Percentiles rank a stretch among this genome's conserved stretches.
phyloP scores from a whole-genome alignment of 306 rosid species.

The Styphnolobium japonicum region DNA sequence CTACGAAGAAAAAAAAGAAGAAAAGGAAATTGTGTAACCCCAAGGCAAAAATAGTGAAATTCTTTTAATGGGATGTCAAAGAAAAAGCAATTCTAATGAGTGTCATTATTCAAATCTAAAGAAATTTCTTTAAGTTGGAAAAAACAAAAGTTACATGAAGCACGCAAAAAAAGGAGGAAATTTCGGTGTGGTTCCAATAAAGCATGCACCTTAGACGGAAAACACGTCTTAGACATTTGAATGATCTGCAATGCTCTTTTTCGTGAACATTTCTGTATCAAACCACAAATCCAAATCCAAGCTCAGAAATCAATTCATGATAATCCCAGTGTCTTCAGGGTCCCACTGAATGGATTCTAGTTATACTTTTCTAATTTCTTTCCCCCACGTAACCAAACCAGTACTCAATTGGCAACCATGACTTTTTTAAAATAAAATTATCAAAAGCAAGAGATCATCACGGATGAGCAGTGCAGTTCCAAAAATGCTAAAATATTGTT shows the following conservation, averaged over 20 bases:
- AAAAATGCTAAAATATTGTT: neutral
- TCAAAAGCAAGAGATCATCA: constrained; percentile 33
- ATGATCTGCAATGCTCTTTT: neutral
- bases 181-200: constrained; percentile 21
- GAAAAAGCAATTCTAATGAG: constrained; percentile 14
- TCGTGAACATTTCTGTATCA: neutral
- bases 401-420: neutral
- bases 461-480: constrained; percentile 29
- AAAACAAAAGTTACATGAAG: constrained; percentile 14
- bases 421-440: neutral
- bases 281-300: neutral
- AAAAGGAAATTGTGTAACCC: neutral
- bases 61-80: constrained; percentile 8
- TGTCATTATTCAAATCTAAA: neutral
- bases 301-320: neutral
- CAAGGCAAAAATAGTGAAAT: neutral
- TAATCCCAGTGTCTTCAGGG: constrained; percentile 23
- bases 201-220: neutral
- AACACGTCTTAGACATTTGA: neutral
- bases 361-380: neutral
- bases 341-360: constrained; percentile 27
- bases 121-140: neutral
- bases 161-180: constrained; percentile 25
- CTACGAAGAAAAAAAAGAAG: neutral
- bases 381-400: constrained; percentile 15